phyloP scores from a whole-genome alignment of 2,329 filamentous ascomycete species.

The Sporothrix humicola region DNA sequence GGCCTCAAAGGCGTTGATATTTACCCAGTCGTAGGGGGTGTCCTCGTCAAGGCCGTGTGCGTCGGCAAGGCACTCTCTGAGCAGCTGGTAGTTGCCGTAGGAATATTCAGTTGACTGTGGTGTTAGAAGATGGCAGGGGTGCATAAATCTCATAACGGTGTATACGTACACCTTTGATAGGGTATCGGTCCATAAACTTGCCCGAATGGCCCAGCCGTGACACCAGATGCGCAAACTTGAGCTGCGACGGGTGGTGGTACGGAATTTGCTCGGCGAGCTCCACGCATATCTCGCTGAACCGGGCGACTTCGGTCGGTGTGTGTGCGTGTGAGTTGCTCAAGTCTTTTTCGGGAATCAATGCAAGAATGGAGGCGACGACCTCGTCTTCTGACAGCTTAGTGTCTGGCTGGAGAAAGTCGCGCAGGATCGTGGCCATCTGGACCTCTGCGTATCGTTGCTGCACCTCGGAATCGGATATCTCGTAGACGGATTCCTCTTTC shows the following conservation, averaged over 20 bases:
- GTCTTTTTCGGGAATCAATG: not conserved
- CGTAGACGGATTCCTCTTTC: too few relatives aligned
- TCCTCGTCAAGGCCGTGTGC: conserved; percentile 6
- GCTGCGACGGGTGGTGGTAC: conserved; percentile 25
- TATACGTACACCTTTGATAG: conserved; percentile 6
- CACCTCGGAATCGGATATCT: too few relatives aligned
- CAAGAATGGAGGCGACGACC: conserved; percentile 3
- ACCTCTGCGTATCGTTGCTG: not conserved
- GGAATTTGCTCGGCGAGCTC: conserved; percentile 29
- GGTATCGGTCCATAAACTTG: conserved; percentile 20
- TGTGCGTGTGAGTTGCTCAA: not conserved
- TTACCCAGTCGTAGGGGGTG: not conserved
- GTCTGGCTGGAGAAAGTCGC: conserved; percentile 26
- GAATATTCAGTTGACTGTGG: conserved; percentile 11
- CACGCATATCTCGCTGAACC: conserved; percentile 1
- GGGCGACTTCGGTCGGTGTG: not conserved
- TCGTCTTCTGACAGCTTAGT: not conserved
- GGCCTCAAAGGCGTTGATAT: not conserved
- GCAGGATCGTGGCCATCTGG: conserved; percentile 9
- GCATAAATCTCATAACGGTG: not conserved
- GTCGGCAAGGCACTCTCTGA: conserved; percentile 4
- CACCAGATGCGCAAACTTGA: conserved; percentile 16
- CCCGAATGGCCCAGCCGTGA: not conserved
- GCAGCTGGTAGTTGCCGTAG: conserved; percentile 20
- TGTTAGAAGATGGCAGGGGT: not conserved